A percentile compares a stretch with the other conserved stretches of the same genome.
Evolutionary conservation across 345 rosid genomes (phyloP).

Genomic region (Populus davidiana): DNA sequence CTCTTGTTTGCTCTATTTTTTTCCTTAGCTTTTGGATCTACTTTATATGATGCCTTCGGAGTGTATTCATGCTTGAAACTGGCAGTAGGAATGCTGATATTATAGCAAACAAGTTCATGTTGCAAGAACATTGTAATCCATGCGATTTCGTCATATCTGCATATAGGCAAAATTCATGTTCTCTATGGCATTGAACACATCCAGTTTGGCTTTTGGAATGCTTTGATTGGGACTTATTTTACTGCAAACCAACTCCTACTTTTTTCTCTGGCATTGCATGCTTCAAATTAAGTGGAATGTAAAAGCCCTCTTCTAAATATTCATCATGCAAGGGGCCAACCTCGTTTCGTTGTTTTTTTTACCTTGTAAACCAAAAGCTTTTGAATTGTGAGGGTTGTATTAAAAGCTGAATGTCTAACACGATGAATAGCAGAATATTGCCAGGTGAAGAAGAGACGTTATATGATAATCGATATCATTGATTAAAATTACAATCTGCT

Average conservation of each 20-base stretch:
- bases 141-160: not conserved
- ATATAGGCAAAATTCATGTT: not conserved
- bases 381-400: not conserved
- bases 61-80: not conserved
- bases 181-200: not conserved
- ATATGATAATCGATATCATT: not conserved
- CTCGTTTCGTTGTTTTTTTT: not conserved
- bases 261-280: not conserved
- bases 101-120: not conserved
- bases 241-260: not conserved
- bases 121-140: not conserved
- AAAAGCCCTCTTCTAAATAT: not conserved
- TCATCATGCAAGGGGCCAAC: not conserved
- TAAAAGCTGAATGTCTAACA: not conserved
- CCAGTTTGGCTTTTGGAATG: not conserved
- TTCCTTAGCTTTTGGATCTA: not conserved
- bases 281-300: not conserved
- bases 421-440: not conserved
- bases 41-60: not conserved
- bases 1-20: not conserved
- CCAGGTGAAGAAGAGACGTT: not conserved
- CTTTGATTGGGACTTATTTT: not conserved
- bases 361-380: not conserved
- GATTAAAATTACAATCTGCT: not conserved
- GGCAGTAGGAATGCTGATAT: not conserved